phyloP scores from a whole-genome alignment of 345 rosid species.

The Nasturtium officinale region DNA sequence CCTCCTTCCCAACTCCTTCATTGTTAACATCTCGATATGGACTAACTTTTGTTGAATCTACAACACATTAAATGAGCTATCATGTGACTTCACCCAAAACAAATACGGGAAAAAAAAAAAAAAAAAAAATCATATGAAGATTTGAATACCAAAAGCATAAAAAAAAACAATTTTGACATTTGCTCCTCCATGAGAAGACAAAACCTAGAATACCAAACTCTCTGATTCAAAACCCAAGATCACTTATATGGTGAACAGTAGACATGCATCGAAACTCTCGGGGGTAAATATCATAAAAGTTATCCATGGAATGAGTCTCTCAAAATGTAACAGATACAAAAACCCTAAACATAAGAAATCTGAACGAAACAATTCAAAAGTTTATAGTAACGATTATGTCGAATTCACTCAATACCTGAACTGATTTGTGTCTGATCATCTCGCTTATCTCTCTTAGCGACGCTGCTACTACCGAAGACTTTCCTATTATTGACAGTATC shows the following conservation, averaged over 20 bases:
- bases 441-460: conserved; percentile 32
- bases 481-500: conserved; percentile 26
- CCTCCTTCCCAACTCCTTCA: conserved; percentile 49
- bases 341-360: neutral
- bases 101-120: neutral
- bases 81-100: conserved; percentile 23
- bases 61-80: conserved; percentile 25
- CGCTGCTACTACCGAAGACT: conserved; percentile 14
- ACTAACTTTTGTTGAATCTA: conserved; percentile 55
- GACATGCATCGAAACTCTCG: conserved; percentile 35
- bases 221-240: conserved; percentile 17
- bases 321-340: conserved; percentile 28
- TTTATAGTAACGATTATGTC: neutral
- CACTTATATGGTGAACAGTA: conserved; percentile 13
- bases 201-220: conserved; percentile 30
- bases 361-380: neutral
- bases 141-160: neutral
- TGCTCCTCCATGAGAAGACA: conserved; percentile 31
- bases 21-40: conserved; percentile 45
- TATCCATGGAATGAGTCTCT: neutral
- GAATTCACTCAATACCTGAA: conserved; percentile 47
- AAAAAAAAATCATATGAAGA: conserved; percentile 5
- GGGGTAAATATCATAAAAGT: neutral
- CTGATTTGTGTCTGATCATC: conserved; percentile 47
- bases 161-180: neutral